Percentiles rank a stretch among this genome's conserved stretches.
These are phyloP conservation scores for Apiospora sp. DNA, from an alignment of 2,329 filamentous ascomycete species.

Conservation along the genomic window DNA sequence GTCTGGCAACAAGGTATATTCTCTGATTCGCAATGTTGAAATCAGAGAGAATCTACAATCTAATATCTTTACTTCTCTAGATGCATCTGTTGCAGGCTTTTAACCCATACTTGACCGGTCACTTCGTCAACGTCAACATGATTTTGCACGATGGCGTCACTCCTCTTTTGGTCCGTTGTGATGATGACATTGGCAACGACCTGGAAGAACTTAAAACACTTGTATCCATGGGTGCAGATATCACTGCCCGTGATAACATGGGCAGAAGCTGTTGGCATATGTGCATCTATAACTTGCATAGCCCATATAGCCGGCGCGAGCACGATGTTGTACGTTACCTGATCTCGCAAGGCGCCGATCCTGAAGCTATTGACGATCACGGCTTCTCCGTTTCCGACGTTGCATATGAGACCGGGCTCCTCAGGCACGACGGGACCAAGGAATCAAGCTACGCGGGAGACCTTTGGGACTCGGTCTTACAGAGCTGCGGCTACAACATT, in stretches of 20 bases:
- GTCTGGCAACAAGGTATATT: no score
- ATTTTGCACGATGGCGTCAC: no score
- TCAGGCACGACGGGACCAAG: no score
- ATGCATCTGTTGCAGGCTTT: no score
- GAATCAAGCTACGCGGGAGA: not conserved
- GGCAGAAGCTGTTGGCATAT: not conserved
- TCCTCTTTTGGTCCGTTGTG: no score
- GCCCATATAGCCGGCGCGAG: not conserved
- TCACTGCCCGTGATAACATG: not conserved
- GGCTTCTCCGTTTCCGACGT: not conserved
- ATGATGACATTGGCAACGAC: no score
- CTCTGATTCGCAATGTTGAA: no score
- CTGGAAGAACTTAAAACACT: not conserved
- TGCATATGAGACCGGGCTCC: not conserved
- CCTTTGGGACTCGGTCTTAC: not conserved
- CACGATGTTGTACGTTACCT: not conserved
- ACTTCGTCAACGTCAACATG: no score
- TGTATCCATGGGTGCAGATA: not conserved
- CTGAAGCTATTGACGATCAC: not conserved
- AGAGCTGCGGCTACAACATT: not conserved
- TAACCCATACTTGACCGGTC: no score
- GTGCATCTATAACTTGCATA: not conserved
- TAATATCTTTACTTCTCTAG: no score
- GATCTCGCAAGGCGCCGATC: not conserved
- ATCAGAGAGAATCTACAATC: no score